Conservation (phyloP, 2,329 filamentous ascomycete species). For the Juglanconis sp. region DNA sequence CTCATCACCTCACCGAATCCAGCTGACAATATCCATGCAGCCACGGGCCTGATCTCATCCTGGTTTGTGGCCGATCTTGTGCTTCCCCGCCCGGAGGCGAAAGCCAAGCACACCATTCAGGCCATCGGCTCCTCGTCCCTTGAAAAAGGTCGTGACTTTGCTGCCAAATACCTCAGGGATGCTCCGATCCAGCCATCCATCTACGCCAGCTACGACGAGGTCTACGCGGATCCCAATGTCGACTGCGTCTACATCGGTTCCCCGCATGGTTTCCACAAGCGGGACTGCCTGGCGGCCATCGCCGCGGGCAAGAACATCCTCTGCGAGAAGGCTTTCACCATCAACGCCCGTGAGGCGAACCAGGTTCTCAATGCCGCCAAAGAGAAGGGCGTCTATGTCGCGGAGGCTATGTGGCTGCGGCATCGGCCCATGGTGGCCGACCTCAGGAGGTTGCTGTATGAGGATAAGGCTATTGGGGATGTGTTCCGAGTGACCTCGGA, state of each 20-base stretch:
- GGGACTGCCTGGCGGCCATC: conserved; percentile 32
- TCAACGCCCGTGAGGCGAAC: conserved; percentile 28
- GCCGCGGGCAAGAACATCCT: conserved; percentile 34
- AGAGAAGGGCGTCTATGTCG: conserved; percentile 31
- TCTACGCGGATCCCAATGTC: conserved; percentile 30
- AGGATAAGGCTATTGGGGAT: conserved; percentile 27
- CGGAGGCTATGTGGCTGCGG: conserved; percentile 36
- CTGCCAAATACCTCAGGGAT: not conserved
- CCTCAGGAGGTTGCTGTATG: conserved; percentile 20
- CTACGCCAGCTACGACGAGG: conserved; percentile 30
- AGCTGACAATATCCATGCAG: not conserved
- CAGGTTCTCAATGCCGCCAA: conserved; percentile 27
- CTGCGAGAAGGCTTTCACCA: conserved; percentile 34
- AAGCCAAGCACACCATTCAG: conserved; percentile 2
- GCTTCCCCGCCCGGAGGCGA: conserved; percentile 1
- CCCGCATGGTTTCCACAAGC: conserved; percentile 33
- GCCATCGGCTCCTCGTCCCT: conserved; percentile 11
- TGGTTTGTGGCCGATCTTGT: conserved; percentile 5
- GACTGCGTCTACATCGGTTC: conserved; percentile 36
- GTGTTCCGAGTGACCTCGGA: conserved; percentile 27
- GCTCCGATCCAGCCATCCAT: conserved; percentile 4
- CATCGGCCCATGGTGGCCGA: conserved; percentile 30
- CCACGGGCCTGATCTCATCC: conserved; percentile 11
- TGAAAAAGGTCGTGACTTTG: conserved; percentile 5
- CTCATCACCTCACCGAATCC: not conserved